Base-by-base conservation (phyloP, 371 early-diverging fungal species). In the Smittium mucronatum region DNA sequence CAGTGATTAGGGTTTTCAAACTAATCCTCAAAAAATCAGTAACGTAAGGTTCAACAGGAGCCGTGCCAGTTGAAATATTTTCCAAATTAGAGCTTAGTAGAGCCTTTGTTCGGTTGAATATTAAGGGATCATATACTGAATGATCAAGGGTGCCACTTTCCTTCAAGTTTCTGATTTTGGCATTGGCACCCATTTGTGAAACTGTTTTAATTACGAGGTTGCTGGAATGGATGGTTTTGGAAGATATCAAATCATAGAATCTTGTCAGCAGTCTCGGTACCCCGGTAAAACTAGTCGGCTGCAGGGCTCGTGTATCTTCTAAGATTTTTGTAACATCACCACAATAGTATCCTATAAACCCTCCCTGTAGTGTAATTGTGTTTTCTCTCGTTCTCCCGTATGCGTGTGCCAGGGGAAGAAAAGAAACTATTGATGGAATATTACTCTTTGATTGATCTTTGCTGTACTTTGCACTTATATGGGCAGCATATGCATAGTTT, bases 181-280 rank as follows among this genome's bases (percentile, higher is more conserved):
- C 74, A 32, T 79, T 77, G 1, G 85, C 78, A 2, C 91, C 93
- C 5, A 72, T 73, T 34, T 82, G 82, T 70, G 94, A 89, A 29
- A 96, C 73, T 17, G 76, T 75, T 34, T 26, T 5, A 11, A 21
- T 47, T 11, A 47, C 21, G 5, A 21, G 47, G 21, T 47, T 47
- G 21, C 11, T 5, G 47, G 47, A 47, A 21, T 47, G 5, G 47
- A 88, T 69, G 0, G 90, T 87, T 31, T 83, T 79, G 5, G 85
- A 84, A 47, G 84, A 77, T 65, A 98, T 81, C 61, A 85, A 87
- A 75, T 86, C 88, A 80, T 94, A 88, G 71, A 98, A 84, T 26
- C 92, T 81, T 83, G 93, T 94, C 67, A 95, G 81, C 64, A 97
- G 81, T 17, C 96, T 81, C 1, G 98, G 97, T 21, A 98, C 97